Evolutionary conservation across 1,284 basidiomycete species (phyloP).

Genomic region (Apiotrichum brassicae): DNA sequence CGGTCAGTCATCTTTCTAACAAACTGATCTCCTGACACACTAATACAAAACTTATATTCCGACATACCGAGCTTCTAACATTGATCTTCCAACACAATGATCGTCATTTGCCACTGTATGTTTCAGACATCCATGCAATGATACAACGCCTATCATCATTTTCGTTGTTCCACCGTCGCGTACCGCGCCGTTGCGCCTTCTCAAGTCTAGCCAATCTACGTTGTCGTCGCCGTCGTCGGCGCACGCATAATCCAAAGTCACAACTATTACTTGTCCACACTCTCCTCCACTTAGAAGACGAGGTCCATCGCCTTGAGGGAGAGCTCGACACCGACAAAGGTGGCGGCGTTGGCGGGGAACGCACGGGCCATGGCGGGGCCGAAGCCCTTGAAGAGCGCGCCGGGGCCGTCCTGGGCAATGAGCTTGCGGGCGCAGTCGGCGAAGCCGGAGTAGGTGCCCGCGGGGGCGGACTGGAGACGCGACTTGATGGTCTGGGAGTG

Average conservation of each 20-base stretch:
- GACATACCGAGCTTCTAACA: too few species aligned
- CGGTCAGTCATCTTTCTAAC: too few species aligned
- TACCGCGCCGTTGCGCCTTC: background rate
- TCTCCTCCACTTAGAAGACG: conserved; percentile 25
- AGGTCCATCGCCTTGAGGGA: conserved; percentile 46
- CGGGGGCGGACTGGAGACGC: conserved; percentile 90
- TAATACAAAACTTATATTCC: too few species aligned
- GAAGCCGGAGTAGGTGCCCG: conserved; percentile 90
- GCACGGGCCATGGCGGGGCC: conserved; percentile 91
- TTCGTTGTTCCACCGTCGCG: background rate
- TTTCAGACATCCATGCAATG: background rate
- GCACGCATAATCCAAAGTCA: too few species aligned
- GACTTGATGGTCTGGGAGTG: conserved; percentile 98
- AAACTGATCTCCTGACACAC: too few species aligned
- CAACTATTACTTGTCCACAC: too few species aligned
- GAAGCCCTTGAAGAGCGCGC: conserved; percentile 93
- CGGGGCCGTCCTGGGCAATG: conserved; percentile 81
- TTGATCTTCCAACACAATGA: too few species aligned
- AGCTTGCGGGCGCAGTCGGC: conserved; percentile 89
- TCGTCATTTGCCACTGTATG: background rate
- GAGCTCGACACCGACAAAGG: conserved; percentile 47
- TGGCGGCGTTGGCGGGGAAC: conserved; percentile 53
- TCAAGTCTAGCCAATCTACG: background rate
- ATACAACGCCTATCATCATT: background rate
- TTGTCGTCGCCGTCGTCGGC: background rate